Conservation (phyloP, 352 stramenopile genomes). For the Globisporangium nagaii region DNA sequence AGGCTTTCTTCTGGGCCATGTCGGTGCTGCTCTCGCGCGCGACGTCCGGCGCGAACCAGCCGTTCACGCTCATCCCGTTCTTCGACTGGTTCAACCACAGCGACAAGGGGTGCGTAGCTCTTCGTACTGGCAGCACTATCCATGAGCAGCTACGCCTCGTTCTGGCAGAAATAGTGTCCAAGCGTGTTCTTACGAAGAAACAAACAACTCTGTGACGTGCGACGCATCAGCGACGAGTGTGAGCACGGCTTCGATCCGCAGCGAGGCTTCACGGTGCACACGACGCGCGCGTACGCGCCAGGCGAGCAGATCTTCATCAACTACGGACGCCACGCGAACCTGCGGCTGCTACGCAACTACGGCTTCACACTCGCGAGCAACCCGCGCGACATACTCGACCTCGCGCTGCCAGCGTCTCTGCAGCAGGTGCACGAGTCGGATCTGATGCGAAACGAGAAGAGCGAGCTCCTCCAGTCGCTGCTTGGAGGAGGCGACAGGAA, state of each 20-base stretch:
- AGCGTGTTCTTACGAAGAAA: background rate
- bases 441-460: constrained; percentile 29
- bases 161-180: no score
- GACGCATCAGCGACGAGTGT: constrained; percentile 44
- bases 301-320: constrained; percentile 81
- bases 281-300: constrained; percentile 40
- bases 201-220: background rate
- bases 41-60: constrained; percentile 64
- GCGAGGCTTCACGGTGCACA: constrained; percentile 58
- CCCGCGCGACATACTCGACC: constrained; percentile 30
- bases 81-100: constrained; percentile 87
- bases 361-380: constrained; percentile 52
- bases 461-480: constrained; percentile 26
- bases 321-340: constrained; percentile 65
- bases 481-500: constrained; percentile 6
- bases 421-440: constrained; percentile 22
- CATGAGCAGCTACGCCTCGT: no score
- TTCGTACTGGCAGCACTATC: no score
- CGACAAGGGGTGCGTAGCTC: constrained; percentile 34
- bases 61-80: constrained; percentile 80
- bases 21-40: constrained; percentile 77
- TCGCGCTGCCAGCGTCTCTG: constrained; percentile 31
- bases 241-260: constrained; percentile 52
- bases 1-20: constrained; percentile 80
- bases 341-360: constrained; percentile 77